Percentiles rank a stretch among this genome's conserved stretches.
These are phyloP conservation scores for Cercophora samala DNA, from an alignment of 495 filamentous ascomycete species.

Conservation along the genomic window DNA sequence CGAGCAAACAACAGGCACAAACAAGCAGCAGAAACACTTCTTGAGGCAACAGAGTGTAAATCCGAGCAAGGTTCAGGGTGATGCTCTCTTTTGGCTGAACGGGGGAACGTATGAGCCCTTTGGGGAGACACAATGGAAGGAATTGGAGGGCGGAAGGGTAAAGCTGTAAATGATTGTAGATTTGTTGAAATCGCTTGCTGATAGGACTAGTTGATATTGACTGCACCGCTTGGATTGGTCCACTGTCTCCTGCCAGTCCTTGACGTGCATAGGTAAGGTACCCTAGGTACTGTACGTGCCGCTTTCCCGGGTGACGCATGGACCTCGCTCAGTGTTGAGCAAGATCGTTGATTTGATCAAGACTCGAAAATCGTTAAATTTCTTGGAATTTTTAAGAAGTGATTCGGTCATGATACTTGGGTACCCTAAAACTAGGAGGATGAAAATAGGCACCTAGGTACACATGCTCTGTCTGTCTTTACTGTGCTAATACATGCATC, in stretches of 20 bases:
- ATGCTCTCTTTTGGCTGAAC: slow-evolving; percentile 64
- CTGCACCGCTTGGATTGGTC: too few relatives aligned
- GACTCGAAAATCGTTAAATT: too few relatives aligned
- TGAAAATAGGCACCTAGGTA: too few relatives aligned
- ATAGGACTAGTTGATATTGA: too few relatives aligned
- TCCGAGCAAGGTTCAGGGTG: slow-evolving; percentile 51
- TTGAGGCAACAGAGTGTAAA: slow-evolving; percentile 70
- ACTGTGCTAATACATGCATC: background rate
- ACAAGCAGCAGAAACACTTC: slow-evolving; percentile 78
- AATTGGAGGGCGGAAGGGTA: slow-evolving; percentile 61
- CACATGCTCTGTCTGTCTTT: too few relatives aligned
- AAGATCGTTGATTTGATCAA: too few relatives aligned
- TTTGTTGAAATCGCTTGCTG: too few relatives aligned
- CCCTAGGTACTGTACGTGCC: too few relatives aligned
- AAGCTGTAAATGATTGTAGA: slow-evolving; percentile 57
- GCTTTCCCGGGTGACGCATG: too few relatives aligned
- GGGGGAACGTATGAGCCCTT: slow-evolving; percentile 67
- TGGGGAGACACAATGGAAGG: slow-evolving; percentile 61
- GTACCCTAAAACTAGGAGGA: too few relatives aligned
- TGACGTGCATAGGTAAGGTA: background rate
- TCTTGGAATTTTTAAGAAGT: background rate
- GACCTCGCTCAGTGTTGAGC: too few relatives aligned
- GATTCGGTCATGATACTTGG: too few relatives aligned
- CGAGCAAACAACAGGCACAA: slow-evolving; percentile 72
- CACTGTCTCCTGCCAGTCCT: background rate